A percentile compares a stretch with the other conserved stretches of the same genome.
phyloP scores from a whole-genome alignment of 225 moss, liverwort and hornwort species.

The Antitrichia curtipendula region DNA sequence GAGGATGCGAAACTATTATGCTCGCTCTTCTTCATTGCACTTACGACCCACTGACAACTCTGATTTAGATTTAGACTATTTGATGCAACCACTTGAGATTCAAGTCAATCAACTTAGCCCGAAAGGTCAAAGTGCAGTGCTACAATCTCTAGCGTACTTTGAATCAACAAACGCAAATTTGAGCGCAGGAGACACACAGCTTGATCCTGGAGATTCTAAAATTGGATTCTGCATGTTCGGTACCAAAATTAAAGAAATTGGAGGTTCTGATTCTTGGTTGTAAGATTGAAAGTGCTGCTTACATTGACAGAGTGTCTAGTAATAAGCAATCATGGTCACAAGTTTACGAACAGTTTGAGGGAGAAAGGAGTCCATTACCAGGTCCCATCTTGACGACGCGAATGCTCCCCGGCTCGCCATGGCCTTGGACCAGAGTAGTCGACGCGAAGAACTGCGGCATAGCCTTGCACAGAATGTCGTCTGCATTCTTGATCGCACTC shows the following conservation, averaged over 20 bases:
- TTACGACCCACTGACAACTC: background rate
- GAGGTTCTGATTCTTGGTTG: background rate
- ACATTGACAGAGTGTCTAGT: background rate
- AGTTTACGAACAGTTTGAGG: background rate
- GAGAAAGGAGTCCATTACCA: background rate
- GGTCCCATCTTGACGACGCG: conserved; percentile 19
- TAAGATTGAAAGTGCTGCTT: background rate
- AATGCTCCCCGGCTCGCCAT: conserved; percentile 18
- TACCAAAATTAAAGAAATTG: too few relatives aligned
- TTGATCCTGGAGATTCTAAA: background rate
- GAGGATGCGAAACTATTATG: background rate
- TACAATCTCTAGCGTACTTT: background rate
- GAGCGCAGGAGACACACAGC: background rate
- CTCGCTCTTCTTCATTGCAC: background rate
- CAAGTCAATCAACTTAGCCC: too few relatives aligned
- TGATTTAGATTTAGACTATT: background rate
- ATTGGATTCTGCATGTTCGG: background rate
- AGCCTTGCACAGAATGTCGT: conserved; percentile 3
- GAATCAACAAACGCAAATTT: background rate
- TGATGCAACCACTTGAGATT: background rate
- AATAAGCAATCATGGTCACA: background rate
- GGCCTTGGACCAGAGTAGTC: background rate
- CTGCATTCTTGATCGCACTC: background rate
- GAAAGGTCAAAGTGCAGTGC: background rate
- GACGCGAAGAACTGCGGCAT: conserved; percentile 12